These are phyloP conservation scores for Phytophthora capsici DNA, from an alignment of 352 stramenopile species.

Conservation along the genomic window DNA sequence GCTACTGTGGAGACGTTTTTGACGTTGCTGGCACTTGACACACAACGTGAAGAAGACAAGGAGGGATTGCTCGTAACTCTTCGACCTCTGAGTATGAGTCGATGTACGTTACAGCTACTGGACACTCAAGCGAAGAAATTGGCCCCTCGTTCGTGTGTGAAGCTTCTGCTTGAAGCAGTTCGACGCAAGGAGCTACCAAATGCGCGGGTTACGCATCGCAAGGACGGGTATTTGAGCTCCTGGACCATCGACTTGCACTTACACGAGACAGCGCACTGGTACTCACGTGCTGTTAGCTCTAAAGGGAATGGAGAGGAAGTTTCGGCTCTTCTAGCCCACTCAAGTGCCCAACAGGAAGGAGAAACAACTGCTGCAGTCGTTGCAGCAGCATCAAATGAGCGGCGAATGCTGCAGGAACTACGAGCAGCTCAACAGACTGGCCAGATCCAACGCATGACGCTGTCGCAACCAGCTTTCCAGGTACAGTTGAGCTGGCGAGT, in stretches of 20 bases:
- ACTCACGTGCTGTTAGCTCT: slow-evolving; percentile 13
- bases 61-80: slow-evolving; percentile 36
- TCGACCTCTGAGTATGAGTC: slow-evolving; percentile 58
- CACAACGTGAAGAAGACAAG: slow-evolving; percentile 16
- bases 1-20: slow-evolving; percentile 83
- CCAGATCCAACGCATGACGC: slow-evolving; percentile 61
- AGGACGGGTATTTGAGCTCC: slow-evolving; percentile 70
- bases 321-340: slow-evolving; percentile 4
- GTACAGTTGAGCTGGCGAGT: slow-evolving; percentile 47
- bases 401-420: slow-evolving; percentile 59
- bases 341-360: slow-evolving; percentile 19
- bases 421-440: slow-evolving; percentile 58
- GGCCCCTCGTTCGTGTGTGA: slow-evolving; percentile 37
- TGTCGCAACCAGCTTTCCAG: slow-evolving; percentile 60
- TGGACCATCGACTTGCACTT: slow-evolving; percentile 66
- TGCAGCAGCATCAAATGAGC: slow-evolving; percentile 40
- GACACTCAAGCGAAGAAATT: slow-evolving; percentile 57
- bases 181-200: slow-evolving; percentile 28
- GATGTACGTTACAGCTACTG: slow-evolving; percentile 58
- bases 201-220: slow-evolving; percentile 39
- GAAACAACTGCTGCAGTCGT: slow-evolving; percentile 28
- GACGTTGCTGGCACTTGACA: slow-evolving; percentile 58
- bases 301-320: slow-evolving; percentile 5
- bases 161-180: slow-evolving; percentile 45
- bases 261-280: slow-evolving; percentile 55